Conservation (phyloP, 495 filamentous ascomycete species). For the Podospora appendiculata region DNA sequence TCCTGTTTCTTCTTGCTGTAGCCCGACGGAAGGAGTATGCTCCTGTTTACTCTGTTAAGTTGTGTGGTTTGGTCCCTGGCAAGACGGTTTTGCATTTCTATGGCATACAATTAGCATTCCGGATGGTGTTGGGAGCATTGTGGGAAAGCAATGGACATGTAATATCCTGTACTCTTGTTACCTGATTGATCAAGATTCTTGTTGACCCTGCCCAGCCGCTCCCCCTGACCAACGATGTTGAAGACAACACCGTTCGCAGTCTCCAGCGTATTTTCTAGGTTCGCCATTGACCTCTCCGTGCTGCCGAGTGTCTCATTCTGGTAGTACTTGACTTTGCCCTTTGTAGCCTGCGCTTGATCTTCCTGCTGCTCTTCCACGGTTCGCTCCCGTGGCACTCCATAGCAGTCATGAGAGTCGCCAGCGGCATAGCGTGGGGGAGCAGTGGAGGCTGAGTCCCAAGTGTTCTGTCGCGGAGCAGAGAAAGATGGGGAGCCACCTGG, state of each 20-base stretch:
- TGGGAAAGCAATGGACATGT: no score
- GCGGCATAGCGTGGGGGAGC: background rate
- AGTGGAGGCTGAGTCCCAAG: no score
- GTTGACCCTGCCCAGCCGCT: no score
- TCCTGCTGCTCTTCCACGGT: constrained; percentile 51
- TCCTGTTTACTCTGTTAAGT: background rate
- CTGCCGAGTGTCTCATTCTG: background rate
- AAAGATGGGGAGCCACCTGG: background rate
- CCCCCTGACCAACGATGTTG: no score
- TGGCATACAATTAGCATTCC: background rate
- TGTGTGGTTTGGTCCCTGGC: background rate
- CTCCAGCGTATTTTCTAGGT: no score
- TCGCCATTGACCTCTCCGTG: no score
- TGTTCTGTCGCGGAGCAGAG: no score
- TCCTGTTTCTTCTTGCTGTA: no score
- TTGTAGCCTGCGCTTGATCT: constrained; percentile 10
- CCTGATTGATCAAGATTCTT: background rate
- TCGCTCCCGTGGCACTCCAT: constrained; percentile 61
- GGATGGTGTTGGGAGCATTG: no score
- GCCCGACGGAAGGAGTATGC: background rate
- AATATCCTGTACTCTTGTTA: no score
- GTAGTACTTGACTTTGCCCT: background rate
- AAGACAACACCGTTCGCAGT: no score
- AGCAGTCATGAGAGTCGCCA: constrained; percentile 45
- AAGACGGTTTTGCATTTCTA: background rate